Evolutionary conservation across 306 rosid species (phyloP).

Genomic region (Cicer arietinum): DNA sequence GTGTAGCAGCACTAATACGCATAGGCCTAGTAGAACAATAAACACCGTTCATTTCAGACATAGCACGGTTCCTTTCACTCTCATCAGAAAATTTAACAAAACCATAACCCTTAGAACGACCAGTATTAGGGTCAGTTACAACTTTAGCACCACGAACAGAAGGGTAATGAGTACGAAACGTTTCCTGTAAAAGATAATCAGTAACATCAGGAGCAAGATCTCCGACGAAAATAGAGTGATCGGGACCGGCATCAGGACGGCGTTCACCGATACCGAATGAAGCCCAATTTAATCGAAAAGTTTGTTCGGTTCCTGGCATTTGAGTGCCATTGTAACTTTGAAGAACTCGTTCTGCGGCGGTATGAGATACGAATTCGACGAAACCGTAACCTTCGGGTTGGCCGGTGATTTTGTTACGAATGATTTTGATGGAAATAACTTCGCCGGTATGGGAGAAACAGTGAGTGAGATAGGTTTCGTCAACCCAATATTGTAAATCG

Average conservation of each 20-base stretch:
- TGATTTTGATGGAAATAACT: slow-evolving; percentile 75
- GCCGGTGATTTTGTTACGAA: slow-evolving; percentile 85
- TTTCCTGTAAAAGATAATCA: slow-evolving; percentile 81
- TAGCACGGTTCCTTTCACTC: slow-evolving; percentile 81
- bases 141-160: slow-evolving; percentile 95
- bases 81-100: slow-evolving; percentile 91
- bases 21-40: slow-evolving; percentile 91
- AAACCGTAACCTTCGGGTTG: slow-evolving; percentile 94
- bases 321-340: slow-evolving; percentile 76
- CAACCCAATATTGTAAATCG: slow-evolving; percentile 92
- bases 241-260: slow-evolving; percentile 82
- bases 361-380: slow-evolving; percentile 88
- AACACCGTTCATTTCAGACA: slow-evolving; percentile 92
- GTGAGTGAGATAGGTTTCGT: slow-evolving; percentile 72
- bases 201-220: slow-evolving; percentile 96
- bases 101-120: slow-evolving; percentile 87
- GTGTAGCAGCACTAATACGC: slow-evolving; percentile 95
- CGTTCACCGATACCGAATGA: slow-evolving; percentile 91
- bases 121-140: slow-evolving; percentile 84
- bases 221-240: slow-evolving; percentile 89
- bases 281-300: slow-evolving; percentile 89
- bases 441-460: slow-evolving; percentile 90
- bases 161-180: slow-evolving; percentile 68
- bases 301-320: slow-evolving; percentile 90
- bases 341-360: slow-evolving; percentile 77